Percentiles rank a stretch among this genome's conserved stretches.
phyloP scores from a whole-genome alignment of 345 rosid genomes.

The Populus deltoides region DNA sequence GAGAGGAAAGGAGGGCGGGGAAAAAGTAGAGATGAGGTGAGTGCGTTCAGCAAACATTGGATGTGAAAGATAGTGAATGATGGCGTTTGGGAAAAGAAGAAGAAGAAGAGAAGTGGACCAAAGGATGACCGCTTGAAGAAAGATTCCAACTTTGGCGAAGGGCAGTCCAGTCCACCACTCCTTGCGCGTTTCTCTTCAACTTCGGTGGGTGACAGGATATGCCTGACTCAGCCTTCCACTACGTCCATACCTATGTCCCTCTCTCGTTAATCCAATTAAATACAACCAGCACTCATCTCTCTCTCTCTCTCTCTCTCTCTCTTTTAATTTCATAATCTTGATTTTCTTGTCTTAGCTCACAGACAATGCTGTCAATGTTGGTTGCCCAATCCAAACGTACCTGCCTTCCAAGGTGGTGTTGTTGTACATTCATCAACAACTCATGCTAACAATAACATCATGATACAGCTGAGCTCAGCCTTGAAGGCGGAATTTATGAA shows the following conservation, averaged over 20 bases:
- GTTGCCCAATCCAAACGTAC: neutral
- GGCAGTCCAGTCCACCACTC: neutral
- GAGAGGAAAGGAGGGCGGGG: neutral
- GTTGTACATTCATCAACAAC: neutral
- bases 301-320: neutral
- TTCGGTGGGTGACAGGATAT: conserved; percentile 37
- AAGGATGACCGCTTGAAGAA: neutral
- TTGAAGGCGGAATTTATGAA: neutral
- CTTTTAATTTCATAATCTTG: neutral
- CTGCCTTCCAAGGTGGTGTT: neutral
- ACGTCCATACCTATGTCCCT: neutral
- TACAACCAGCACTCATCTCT: neutral
- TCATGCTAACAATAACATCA: neutral
- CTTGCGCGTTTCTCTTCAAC: conserved; percentile 14
- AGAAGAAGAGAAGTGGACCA: neutral
- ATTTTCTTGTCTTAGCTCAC: neutral
- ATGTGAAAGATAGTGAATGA: conserved; percentile 9
- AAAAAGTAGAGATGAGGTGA: neutral
- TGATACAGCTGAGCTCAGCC: neutral
- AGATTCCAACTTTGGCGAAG: neutral
- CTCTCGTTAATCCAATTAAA: conserved; percentile 7
- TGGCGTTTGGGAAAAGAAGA: neutral
- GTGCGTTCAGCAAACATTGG: neutral
- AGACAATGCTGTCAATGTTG: neutral
- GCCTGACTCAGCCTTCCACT: conserved; percentile 40